Evolutionary conservation across 2,329 filamentous ascomycete species (phyloP), one percentile per base, ranked within the genome.

Genomic region (Colletotrichum plurivorum): DNA sequence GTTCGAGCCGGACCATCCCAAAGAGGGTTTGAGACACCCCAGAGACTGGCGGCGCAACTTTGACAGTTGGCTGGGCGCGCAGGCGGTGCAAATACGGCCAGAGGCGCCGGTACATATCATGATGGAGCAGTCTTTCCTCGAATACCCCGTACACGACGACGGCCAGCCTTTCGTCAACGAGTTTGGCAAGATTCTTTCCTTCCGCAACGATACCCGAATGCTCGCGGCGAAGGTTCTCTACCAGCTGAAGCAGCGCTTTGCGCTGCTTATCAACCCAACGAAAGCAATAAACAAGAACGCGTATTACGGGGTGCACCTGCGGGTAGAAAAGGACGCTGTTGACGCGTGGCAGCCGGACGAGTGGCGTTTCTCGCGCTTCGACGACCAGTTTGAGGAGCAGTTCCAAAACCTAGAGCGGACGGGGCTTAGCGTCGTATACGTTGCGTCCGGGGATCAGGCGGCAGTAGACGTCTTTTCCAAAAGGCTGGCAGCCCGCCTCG

Each of bases 81-180:
- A 76, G 73, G 66, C 45, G 48, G 62, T 67, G 5, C 9, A n/a
- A 9, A 39, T 61, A 12, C 41, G 36, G 9, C 12, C 15, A 2
- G 67, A 70, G 0, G 60, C 43, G 1, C 76, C 77, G 8, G 73
- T 77, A 5, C 77, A 79, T 63, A 66, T 79, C 54, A 63, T 63
- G 59, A 69, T 76, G 31, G 76, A 75, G 51, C 80, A 80, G 67
- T 77, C 78, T 0, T 81, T 79, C 63, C 76, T 81, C 49, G 76
- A 80, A 54, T 82, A 81, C 58, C 80, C 80, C 10, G 77, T 78
- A 4, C 74, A 73, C 51, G 75, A 75, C 53, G 79, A 82, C 71
- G 79, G 79, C 43, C 71, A 73, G 51, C 73, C 71, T 13, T 78
- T 82, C 36, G 77, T 75, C 2, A 73, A 73, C 71, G 73, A 76